Evolutionary conservation across 1,284 basidiomycete species (phyloP), one percentile per base, ranked within the genome.

Genomic region (Apiotrichum porosum): DNA sequence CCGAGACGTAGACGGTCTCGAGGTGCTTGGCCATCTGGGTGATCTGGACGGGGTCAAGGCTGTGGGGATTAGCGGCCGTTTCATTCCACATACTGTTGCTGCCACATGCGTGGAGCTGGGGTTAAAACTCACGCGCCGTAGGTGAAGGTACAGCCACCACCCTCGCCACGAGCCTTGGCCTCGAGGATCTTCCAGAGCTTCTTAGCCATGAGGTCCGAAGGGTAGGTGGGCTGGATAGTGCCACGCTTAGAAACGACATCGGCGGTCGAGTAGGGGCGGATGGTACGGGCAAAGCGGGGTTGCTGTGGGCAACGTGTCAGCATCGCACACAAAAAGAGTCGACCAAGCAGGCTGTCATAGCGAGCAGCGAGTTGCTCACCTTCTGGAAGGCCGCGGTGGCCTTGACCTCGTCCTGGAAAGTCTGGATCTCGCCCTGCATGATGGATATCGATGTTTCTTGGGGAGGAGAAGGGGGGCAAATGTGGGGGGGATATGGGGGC

Each of bases 21-120:
- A 95, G 89, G 72, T 92, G 82, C 63, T 81, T 81, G 9, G 92
- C 95, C 92, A 97, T 97, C 74, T 99, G 94, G 0, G 91, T 81
- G 35, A 81, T 81, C 76, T 98, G 94, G 13, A 98, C 92, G 2
- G 93, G 91, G 75, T 98, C 95, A 56, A 98, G 83, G 26, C 90
- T 93, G 58, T 13, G 37, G 9, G 24, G 44, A 31, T 34, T 37
- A 44, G 22, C 12, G n/a, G 33, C 6, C 9, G 10, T 15, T 41
- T 23, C n/a, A n/a, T n/a, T n/a, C n/a, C n/a, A n/a, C n/a, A n/a
- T n/a, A n/a, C n/a, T n/a, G n/a, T n/a, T n/a, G n/a, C n/a, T n/a
- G n/a, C n/a, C n/a, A n/a, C n/a, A n/a, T n/a, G n/a, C n/a, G n/a
- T n/a, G n/a, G n/a, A n/a, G n/a, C n/a, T n/a, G n/a, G n/a, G n/a